These are phyloP conservation scores for Dionaea muscipula DNA, from an alignment of 179 eudicot genomes.

Conservation along the genomic window DNA sequence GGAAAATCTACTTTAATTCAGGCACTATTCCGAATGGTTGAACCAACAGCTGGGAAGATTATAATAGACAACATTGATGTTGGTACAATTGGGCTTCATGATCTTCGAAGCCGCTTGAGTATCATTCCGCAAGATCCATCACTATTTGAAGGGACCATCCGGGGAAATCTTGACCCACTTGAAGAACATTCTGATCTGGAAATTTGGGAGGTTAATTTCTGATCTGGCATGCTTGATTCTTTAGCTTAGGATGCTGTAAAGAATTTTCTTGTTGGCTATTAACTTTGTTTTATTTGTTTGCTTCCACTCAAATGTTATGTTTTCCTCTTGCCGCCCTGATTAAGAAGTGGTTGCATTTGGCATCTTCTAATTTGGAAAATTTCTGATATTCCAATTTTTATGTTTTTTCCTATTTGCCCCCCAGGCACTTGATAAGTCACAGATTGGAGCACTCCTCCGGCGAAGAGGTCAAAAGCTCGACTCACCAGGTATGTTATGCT, in stretches of 20 bases:
- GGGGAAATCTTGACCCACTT: constrained; percentile 89
- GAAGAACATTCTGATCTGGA: constrained; percentile 71
- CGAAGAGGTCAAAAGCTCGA: constrained; percentile 76
- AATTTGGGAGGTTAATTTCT: constrained; percentile 65
- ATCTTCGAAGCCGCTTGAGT: constrained; percentile 80
- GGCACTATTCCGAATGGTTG: constrained; percentile 77
- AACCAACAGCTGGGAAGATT: constrained; percentile 73
- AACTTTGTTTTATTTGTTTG: too few relatives aligned
- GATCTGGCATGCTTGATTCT: neutral
- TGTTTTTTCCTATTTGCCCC: constrained; percentile 7
- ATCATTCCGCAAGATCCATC: constrained; percentile 97
- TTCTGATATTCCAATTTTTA: neutral
- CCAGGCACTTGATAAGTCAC: constrained; percentile 93
- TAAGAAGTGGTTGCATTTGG: too few relatives aligned
- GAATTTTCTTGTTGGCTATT: too few relatives aligned
- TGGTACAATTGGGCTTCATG: constrained; percentile 86
- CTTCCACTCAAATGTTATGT: too few relatives aligned
- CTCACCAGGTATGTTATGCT: constrained; percentile 81
- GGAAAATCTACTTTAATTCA: constrained; percentile 95
- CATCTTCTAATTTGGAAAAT: too few relatives aligned
- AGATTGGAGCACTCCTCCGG: constrained; percentile 72
- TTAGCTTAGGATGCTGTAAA: too few relatives aligned
- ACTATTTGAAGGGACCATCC: constrained; percentile 87
- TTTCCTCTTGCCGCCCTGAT: too few relatives aligned
- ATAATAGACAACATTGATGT: constrained; percentile 79